phyloP scores from a whole-genome alignment of 495 filamentous ascomycete species.

The Penicillium soppii region DNA sequence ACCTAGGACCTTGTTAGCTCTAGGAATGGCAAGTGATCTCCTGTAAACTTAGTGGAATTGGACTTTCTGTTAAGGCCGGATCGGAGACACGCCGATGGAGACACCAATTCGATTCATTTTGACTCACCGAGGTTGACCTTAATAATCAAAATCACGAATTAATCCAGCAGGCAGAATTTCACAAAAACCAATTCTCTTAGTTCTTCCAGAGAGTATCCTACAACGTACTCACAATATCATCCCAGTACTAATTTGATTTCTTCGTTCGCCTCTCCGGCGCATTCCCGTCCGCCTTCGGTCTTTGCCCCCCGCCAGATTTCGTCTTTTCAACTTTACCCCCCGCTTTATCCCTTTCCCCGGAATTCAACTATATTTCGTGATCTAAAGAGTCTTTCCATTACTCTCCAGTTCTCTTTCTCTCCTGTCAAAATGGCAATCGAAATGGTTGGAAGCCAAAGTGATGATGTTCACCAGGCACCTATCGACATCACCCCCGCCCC shows the following conservation, averaged over 20 bases:
- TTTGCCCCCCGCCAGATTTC: slow-evolving; percentile 8
- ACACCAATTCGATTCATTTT: no score
- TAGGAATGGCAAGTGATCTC: no score
- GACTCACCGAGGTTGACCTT: slow-evolving; percentile 28
- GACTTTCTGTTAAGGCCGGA: no score
- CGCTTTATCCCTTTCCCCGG: slow-evolving; percentile 1
- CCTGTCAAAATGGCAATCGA: slow-evolving; percentile 27
- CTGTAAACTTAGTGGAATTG: no score
- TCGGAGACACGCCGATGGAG: slow-evolving; percentile 12
- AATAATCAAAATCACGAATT: slow-evolving; percentile 15
- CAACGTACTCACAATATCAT: no score
- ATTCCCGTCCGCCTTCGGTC: slow-evolving; percentile 22
- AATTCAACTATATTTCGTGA: neutral
- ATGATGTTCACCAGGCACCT: slow-evolving; percentile 29
- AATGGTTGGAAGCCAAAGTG: slow-evolving; percentile 30
- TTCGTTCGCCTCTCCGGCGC: slow-evolving; percentile 5
- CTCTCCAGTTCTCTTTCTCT: no score
- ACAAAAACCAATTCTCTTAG: no score
- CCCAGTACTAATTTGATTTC: neutral
- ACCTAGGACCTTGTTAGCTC: no score
- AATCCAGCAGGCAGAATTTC: no score
- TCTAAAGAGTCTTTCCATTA: no score
- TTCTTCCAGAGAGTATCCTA: no score
- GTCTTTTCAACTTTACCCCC: slow-evolving; percentile 2
- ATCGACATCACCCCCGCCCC: slow-evolving; percentile 25